Conservation (phyloP, 352 stramenopile genomes). For the Phytopythium boreale region DNA sequence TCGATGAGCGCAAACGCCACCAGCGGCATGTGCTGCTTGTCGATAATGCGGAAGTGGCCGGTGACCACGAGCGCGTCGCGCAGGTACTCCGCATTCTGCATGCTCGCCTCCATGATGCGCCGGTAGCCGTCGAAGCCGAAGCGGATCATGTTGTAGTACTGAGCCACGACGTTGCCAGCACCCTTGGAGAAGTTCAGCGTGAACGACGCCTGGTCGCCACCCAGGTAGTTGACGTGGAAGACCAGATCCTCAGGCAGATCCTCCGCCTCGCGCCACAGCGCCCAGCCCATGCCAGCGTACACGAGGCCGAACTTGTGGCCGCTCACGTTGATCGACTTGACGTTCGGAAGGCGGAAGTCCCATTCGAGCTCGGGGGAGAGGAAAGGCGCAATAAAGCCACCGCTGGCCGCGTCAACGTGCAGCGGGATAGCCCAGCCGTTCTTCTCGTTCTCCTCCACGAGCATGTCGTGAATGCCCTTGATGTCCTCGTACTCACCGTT, state of each 20-base stretch:
- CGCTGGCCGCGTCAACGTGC: conserved; percentile 90
- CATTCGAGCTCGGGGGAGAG: conserved; percentile 84
- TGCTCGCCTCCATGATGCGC: conserved; percentile 87
- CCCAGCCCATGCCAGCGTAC: conserved; percentile 92
- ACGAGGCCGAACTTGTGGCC: conserved; percentile 94
- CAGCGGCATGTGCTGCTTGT: conserved; percentile 90
- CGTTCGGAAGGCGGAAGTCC: conserved; percentile 89
- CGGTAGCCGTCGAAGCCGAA: conserved; percentile 90
- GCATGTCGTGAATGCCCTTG: conserved; percentile 87
- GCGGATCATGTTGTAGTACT: conserved; percentile 94
- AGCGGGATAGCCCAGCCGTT: conserved; percentile 86
- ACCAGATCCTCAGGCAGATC: conserved; percentile 87
- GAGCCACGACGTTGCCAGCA: conserved; percentile 83
- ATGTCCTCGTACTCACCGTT: conserved; percentile 93
- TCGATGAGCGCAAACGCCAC: conserved; percentile 87
- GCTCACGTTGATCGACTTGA: conserved; percentile 93
- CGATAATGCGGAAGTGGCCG: conserved; percentile 85
- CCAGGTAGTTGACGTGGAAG: conserved; percentile 92
- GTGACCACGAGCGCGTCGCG: conserved; percentile 70
- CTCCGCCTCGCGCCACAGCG: conserved; percentile 80
- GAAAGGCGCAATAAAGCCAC: conserved; percentile 92
- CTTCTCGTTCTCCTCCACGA: conserved; percentile 76
- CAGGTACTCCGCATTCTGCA: conserved; percentile 84
- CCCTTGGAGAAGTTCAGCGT: conserved; percentile 94
- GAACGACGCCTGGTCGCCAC: conserved; percentile 89